Percentiles rank a stretch among this genome's conserved stretches.
These are phyloP conservation scores for Eucalyptus erythrocorys DNA, from an alignment of 345 rosid genomes.

Conservation along the genomic window DNA sequence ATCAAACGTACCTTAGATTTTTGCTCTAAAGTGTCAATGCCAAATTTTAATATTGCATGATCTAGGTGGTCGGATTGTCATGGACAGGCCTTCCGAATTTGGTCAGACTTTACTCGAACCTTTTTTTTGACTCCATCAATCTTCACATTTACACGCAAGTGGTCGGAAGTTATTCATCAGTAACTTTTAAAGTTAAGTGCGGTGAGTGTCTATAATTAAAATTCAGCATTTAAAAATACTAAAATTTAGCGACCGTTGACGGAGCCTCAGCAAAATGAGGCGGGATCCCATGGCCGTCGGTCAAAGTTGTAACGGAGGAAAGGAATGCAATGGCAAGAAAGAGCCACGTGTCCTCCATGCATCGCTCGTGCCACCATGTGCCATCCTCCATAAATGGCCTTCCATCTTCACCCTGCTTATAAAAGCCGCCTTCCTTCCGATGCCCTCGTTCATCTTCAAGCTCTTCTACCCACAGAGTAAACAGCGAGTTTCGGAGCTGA, in stretches of 20 bases:
- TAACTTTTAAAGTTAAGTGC: neutral
- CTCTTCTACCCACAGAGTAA: neutral
- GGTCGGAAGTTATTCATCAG: neutral
- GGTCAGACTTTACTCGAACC: neutral
- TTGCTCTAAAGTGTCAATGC: too few relatives aligned
- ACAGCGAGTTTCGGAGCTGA: neutral
- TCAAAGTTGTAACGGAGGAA: neutral
- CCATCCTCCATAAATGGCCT: neutral
- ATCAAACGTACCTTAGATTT: rapidly evolving
- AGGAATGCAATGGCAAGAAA: neutral
- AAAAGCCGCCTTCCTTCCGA: neutral
- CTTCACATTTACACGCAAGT: neutral
- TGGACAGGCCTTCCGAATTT: neutral
- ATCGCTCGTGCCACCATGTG: neutral
- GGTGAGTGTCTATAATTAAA: neutral
- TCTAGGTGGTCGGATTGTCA: neutral
- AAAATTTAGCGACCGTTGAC: neutral
- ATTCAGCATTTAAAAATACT: neutral
- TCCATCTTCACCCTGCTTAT: neutral
- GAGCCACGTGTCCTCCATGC: neutral
- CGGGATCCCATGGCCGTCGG: neutral
- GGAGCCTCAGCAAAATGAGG: neutral
- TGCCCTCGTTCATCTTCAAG: neutral
- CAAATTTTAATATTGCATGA: neutral
- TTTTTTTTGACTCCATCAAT: neutral